These are phyloP conservation scores for Xylaria multiplex DNA, from an alignment of 2,329 filamentous ascomycete genomes.

Conservation along the genomic window DNA sequence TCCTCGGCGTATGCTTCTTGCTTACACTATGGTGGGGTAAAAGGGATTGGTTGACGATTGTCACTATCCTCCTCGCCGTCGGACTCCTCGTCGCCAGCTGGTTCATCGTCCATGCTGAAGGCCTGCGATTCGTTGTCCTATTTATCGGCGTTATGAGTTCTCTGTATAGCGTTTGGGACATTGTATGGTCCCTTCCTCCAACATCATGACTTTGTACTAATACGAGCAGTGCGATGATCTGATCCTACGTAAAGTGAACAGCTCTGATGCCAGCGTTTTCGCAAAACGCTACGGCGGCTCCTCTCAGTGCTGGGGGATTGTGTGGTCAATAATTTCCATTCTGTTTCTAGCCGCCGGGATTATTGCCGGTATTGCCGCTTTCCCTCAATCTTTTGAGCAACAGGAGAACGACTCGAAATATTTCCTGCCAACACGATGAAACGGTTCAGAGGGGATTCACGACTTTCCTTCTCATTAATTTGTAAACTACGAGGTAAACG, in stretches of 20 bases:
- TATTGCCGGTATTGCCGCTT: constrained; percentile 79
- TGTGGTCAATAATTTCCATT: constrained; percentile 79
- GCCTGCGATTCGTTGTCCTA: constrained; percentile 77
- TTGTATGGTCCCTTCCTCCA: constrained; percentile 57
- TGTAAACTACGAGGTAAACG: background rate
- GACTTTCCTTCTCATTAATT: background rate
- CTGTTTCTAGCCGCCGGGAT: constrained; percentile 78
- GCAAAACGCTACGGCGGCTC: constrained; percentile 81
- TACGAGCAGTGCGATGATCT: constrained; percentile 74
- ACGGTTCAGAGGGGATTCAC: background rate
- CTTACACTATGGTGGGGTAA: constrained; percentile 86
- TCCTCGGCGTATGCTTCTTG: constrained; percentile 77
- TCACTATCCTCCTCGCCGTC: constrained; percentile 75
- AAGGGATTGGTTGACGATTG: constrained; percentile 79
- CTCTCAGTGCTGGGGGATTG: constrained; percentile 81
- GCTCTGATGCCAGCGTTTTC: constrained; percentile 81
- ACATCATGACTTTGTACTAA: constrained; percentile 3
- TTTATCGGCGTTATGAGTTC: constrained; percentile 87
- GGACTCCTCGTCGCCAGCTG: constrained; percentile 78
- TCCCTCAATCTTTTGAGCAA: constrained; percentile 74
- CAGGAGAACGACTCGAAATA: constrained; percentile 75
- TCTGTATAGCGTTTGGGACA: constrained; percentile 85
- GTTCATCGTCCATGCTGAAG: constrained; percentile 82
- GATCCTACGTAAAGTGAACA: constrained; percentile 82
- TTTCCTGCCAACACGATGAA: constrained; percentile 60